Base-by-base conservation (phyloP, 176 grass and related monocot species). In the Musa itinerans region DNA sequence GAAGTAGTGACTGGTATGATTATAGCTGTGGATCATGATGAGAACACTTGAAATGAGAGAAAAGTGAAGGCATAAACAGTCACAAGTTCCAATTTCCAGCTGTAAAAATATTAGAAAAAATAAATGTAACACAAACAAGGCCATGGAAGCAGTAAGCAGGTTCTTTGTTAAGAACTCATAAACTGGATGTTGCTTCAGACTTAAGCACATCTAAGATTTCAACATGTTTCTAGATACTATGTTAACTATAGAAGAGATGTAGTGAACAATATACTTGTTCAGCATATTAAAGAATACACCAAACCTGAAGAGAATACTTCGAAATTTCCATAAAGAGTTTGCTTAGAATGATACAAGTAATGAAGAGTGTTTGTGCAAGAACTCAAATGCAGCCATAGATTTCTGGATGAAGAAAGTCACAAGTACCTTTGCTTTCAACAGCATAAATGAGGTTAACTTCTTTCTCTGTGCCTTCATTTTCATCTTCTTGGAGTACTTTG, bases 401-500 rank as follows among this genome's bases (percentile, higher is more conserved):
- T 68, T 71, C 15, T 52, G 34, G n/a, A 71, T 52, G 17, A 19
- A 51, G 9, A 52, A 71, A n/a, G 34, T 52, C n/a, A 19, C 19
- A 71, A 19, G 50, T 73, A 80, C 78, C 69, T 49, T 55, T 15
- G 69, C 20, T 8, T 73, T 80, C 8, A 23, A 73, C 13, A 53
- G 26, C 22, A 13, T 73, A 49, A 29, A 73, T 64, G 78, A 53
- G 69, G 13, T 12, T 27, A 52, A 62, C 34, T 72, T 64, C 68
- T 80, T 73, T 17, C 11, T 63, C 29, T 64, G 54, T 50, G 48
- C 15, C 77, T 71, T 79, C 16, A 50, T 11, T 54, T 79, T 79
- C 66, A 51, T 72, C 10, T 21, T 53, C 21, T 64, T 65, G 15
- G 49, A 50, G 58, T 53, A 43, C 15, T 65, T 80, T 14, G 69